Percentiles rank a stretch among this genome's conserved stretches.
Conservation (phyloP, 2,329 filamentous ascomycete species). For the Drechslerella coelobrocha region DNA sequence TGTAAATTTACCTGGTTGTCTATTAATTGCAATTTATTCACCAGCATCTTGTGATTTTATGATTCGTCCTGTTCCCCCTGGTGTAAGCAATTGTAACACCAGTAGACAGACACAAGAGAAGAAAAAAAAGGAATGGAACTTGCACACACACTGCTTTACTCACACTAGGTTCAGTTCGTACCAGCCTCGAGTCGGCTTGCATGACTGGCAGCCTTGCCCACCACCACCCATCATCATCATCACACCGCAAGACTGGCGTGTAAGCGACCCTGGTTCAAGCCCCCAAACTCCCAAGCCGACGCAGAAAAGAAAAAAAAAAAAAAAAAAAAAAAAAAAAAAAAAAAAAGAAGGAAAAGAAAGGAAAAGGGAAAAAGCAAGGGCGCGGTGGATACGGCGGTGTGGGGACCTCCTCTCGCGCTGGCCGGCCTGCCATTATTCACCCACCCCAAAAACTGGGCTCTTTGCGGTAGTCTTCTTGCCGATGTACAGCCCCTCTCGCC, state of each 20-base stretch:
- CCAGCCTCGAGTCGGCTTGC: constrained; percentile 1
- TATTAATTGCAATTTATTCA: no score
- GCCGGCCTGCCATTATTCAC: no score
- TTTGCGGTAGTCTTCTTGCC: constrained; percentile 20
- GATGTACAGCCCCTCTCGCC: constrained; percentile 48
- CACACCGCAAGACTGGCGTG: constrained; percentile 34
- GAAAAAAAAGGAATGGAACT: no score
- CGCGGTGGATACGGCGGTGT: constrained; percentile 24
- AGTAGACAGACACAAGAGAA: no score
- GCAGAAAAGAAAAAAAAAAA: no score
- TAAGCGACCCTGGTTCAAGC: constrained; percentile 41
- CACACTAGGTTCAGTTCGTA: not conserved
- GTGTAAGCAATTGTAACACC: constrained; percentile 24
- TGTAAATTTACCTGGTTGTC: no score
- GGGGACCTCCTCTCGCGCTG: constrained; percentile 19
- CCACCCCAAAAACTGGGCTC: not conserved
- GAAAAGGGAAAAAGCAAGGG: constrained; percentile 38
- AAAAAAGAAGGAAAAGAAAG: constrained; percentile 36
- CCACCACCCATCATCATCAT: constrained; percentile 12
- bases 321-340: no score
- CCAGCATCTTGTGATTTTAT: no score
- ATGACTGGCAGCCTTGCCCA: constrained; percentile 4
- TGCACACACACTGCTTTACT: not conserved
- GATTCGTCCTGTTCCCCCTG: no score
- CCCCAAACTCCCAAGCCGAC: constrained; percentile 8